phyloP scores from a whole-genome alignment of 768 basidiomycete genomes.

The Amanita molliuscula region DNA sequence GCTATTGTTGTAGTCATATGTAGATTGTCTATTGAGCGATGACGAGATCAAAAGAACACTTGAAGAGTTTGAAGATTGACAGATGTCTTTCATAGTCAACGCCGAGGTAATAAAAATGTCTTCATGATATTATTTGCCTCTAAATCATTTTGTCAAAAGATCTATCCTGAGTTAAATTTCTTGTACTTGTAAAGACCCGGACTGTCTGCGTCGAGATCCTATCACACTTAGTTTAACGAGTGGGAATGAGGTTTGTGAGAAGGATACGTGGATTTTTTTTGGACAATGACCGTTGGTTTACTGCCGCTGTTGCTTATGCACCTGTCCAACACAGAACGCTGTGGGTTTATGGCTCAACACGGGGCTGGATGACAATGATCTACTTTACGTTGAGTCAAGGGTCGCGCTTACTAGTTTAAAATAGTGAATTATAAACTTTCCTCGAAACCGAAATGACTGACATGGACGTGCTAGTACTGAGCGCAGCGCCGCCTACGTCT shows the following conservation, averaged over 20 bases:
- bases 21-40: constrained; percentile 25
- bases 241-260: too few relatives aligned
- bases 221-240: too few relatives aligned
- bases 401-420: neutral
- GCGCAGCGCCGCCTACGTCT: neutral
- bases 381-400: neutral
- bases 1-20: constrained; percentile 16
- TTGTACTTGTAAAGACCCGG: neutral
- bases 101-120: neutral
- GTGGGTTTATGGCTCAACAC: too few relatives aligned
- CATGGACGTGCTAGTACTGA: neutral
- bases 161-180: neutral
- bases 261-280: too few relatives aligned
- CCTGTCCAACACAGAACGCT: too few relatives aligned
- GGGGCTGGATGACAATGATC: too few relatives aligned
- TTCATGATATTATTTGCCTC: neutral
- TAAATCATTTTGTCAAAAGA: neutral
- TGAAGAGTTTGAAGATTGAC: constrained; percentile 19
- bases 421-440: neutral
- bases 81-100: neutral
- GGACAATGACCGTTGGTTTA: too few relatives aligned
- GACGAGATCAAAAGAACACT: constrained; percentile 22
- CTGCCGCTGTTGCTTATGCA: too few relatives aligned
- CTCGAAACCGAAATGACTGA: neutral
- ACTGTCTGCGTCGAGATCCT: neutral